Evolutionary conservation across 2,329 filamentous ascomycete species (phyloP), one percentile per base, ranked within the genome.

Genomic region (Xylaria sp.): DNA sequence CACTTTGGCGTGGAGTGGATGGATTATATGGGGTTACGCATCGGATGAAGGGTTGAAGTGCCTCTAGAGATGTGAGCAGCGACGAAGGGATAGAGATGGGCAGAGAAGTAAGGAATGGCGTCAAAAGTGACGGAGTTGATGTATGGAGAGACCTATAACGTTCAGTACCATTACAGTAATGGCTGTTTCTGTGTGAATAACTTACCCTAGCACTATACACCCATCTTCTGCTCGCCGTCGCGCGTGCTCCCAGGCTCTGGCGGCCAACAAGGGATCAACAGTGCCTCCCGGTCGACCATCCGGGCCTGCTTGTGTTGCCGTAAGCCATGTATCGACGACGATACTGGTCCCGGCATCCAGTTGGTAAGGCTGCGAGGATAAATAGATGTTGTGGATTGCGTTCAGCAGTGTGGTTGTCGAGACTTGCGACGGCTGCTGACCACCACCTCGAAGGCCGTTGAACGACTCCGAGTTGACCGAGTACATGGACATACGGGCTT

Each of bases 271-370:
- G 51, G 88, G 82, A 81, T 99, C 96, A 51, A 98, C 89, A 8
- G 92, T 94, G 63, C 92, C 93, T 61, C 92, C 93, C 56, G 86
- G 84, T 65, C 88, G 86, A 46, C 92, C 92, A 76, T 94, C 89
- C 2, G 88, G 86, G 48, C 91, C 89, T 28, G 88, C 83, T 74
- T 92, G 92, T 34, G 89, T 86, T 20, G 93, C 93, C 3, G 93
- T 97, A 63, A 96, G 87, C 94, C 94, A 98, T 66, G 94, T 98
- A 83, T 98, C 98, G 73, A 98, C 94, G 0, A 96, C 94, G 48
- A 98, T 81, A 79, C 94, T 97, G 44, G 94, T 96, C 74, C 93
- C 94, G 57, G 94, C 91, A 81, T 99, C 96, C 55, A 99, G 88
- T 71, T 87, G 87, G 80, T 97, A 96, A n/a, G 95, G 89, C 77